phyloP scores from a whole-genome alignment of 2,329 filamentous ascomycete genomes.

The Harringtonia lauricola region DNA sequence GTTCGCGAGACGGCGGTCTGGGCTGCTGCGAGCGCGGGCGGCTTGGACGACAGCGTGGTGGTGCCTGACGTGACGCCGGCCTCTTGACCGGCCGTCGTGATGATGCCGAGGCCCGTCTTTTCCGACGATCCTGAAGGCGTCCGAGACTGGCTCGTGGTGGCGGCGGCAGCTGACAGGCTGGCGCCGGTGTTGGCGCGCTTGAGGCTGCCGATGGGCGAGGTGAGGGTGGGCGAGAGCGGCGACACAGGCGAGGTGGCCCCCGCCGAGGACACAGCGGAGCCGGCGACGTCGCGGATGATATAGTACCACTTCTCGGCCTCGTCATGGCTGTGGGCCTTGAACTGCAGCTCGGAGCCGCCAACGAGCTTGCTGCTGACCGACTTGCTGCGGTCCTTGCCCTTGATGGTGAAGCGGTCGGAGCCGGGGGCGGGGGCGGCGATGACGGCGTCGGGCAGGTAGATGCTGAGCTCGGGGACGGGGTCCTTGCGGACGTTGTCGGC shows the following conservation, averaged over 20 bases:
- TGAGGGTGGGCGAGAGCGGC: conserved; percentile 14
- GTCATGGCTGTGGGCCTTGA: conserved; percentile 73
- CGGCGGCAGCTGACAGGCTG: no score
- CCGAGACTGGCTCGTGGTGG: no score
- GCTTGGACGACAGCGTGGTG: no score
- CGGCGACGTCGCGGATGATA: conserved; percentile 53
- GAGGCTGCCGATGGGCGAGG: no score
- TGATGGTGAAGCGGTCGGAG: conserved; percentile 75
- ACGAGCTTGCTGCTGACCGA: conserved; percentile 72
- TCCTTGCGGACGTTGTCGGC: conserved; percentile 63
- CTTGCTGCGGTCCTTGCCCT: conserved; percentile 84
- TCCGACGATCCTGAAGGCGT: no score
- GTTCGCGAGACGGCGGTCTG: neutral
- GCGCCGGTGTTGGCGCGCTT: no score
- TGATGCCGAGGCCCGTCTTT: no score
- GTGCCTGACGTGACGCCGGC: conserved; percentile 30
- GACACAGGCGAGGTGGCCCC: conserved; percentile 18
- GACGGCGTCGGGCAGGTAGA: conserved; percentile 84
- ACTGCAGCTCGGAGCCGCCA: conserved; percentile 67
- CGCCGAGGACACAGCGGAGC: conserved; percentile 23
- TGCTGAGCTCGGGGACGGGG: conserved; percentile 72
- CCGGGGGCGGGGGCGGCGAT: conserved; percentile 56
- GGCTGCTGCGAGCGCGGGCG: conserved; percentile 18
- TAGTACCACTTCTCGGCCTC: conserved; percentile 83
- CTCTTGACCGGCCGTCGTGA: no score